A percentile compares a stretch with the other conserved stretches of the same genome.
These are phyloP conservation scores for Calophaca sinica DNA, from an alignment of 306 rosid genomes.

Conservation along the genomic window DNA sequence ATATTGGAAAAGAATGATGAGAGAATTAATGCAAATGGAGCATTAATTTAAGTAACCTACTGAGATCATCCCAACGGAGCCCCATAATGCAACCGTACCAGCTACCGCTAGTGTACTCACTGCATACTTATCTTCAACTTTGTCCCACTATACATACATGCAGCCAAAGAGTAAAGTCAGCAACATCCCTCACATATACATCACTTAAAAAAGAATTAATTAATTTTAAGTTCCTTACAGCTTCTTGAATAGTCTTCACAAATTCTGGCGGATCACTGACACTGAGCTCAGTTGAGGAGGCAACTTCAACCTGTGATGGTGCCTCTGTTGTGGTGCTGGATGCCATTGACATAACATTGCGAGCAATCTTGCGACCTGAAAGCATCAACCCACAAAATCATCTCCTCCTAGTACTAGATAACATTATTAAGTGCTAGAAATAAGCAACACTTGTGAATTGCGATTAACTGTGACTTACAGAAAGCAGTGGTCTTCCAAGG, in stretches of 20 bases:
- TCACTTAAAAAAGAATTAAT: not conserved
- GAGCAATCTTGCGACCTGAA: conserved; percentile 79
- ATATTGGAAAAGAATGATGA: not conserved
- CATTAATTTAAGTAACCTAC: conserved; percentile 49
- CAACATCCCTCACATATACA: not conserved
- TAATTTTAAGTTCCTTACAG: conserved; percentile 55
- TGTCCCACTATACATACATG: conserved; percentile 68
- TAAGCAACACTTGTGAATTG: not conserved
- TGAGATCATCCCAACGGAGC: conserved; percentile 72
- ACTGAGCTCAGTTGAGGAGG: conserved; percentile 50
- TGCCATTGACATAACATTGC: conserved; percentile 81
- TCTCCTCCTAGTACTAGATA: too few relatives aligned
- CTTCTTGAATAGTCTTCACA: conserved; percentile 71
- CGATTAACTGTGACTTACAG: conserved; percentile 58
- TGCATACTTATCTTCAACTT: conserved; percentile 96
- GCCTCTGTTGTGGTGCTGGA: conserved; percentile 71
- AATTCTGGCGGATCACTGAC: conserved; percentile 67
- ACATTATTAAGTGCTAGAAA: not conserved
- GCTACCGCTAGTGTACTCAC: conserved; percentile 78
- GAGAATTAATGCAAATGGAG: not conserved
- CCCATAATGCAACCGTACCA: conserved; percentile 74
- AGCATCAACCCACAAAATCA: not conserved
- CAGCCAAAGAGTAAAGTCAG: not conserved
- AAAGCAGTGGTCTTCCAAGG: conserved; percentile 71
- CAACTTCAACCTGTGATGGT: conserved; percentile 55